Base-by-base conservation (phyloP, 1,139 yeast genomes). In the Candida tropicalis region DNA sequence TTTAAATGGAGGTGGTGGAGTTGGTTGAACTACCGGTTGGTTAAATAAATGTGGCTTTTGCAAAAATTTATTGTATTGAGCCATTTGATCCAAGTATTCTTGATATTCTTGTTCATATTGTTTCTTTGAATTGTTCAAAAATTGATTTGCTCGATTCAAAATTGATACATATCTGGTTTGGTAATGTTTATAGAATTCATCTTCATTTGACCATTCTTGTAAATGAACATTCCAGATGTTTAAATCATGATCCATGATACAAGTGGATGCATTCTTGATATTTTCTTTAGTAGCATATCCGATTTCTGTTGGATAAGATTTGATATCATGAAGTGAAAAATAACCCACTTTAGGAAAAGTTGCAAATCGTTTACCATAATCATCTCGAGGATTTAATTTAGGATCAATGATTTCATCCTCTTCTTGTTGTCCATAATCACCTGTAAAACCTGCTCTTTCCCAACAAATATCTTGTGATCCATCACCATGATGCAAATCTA, bases 401-500 rank as follows among this genome's bases (percentile, higher is more conserved):
- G 70, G 43, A 52, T 65, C 51, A 46, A 46, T 28, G 52, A 66
- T 66, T 29, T 70, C 73, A 47, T 68, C 80, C 33, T 70, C 70
- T 29, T 64, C 73, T 38, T 65, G 71, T 49, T 70, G 71, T 12
- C 79, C 80, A 51, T 70, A 73, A 44, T 78, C 81, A 2, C 81
- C 79, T 9, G 62, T 59, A 51, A 80, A 75, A 0, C 88, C 87
- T 0, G 88, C 87, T 51, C 87, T 70, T 54, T 83, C 84, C 91
- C 93, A 87, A 53, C 95, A 83, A 22, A 88, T 84, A 61, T 87
- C 96, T 57, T 88, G 96, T 5, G 88, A 79, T 4, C 96, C 96
- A 62, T 88, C 96, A n/a, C 96, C 96, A 57, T 88, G 96, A 58
- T 88, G 96, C 40, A 88, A 70, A 62, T 88, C 96, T 49, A 88